These are phyloP conservation scores for Teratosphaeria nubilosa DNA, from an alignment of 2,329 filamentous ascomycete species.

Conservation along the genomic window DNA sequence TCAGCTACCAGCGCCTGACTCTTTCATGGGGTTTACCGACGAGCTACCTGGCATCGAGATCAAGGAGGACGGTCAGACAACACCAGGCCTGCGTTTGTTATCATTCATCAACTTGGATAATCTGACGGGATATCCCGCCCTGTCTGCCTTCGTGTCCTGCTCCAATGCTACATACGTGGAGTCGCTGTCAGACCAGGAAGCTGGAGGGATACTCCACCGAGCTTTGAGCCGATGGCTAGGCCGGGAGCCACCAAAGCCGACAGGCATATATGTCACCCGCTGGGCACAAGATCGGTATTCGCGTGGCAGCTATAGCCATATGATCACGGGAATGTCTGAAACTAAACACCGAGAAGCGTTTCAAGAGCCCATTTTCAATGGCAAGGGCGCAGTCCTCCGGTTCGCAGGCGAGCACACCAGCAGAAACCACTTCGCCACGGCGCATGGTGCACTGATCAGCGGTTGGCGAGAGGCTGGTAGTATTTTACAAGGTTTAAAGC, in stretches of 20 bases:
- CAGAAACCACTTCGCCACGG: conserved; percentile 18
- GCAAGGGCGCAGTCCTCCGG: conserved; percentile 8
- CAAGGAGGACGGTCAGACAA: conserved; percentile 6
- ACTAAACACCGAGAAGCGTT: conserved; percentile 12
- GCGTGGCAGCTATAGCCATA: conserved; percentile 17
- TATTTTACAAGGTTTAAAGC: conserved; percentile 3
- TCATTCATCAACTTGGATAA: conserved; percentile 13
- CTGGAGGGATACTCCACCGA: conserved; percentile 11
- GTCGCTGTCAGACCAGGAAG: conserved; percentile 10
- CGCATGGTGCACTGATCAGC: conserved; percentile 17
- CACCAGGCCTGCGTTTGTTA: conserved; percentile 8
- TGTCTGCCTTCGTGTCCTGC: conserved; percentile 16
- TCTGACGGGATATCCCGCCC: conserved; percentile 12
- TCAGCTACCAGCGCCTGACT: conserved; percentile 5
- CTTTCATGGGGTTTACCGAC: conserved; percentile 13
- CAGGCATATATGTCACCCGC: conserved; percentile 14
- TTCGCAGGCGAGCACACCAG: conserved; percentile 19
- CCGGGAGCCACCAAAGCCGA: conserved; percentile 10
- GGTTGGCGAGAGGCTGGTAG: conserved; percentile 17
- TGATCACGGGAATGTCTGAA: conserved; percentile 13
- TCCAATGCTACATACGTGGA: conserved; percentile 13
- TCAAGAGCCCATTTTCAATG: conserved; percentile 6
- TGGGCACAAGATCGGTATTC: conserved; percentile 14
- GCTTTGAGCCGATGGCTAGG: conserved; percentile 13
- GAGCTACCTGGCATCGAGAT: conserved; percentile 14